Percentiles rank a stretch among this genome's conserved stretches.
Conservation (phyloP, 2,329 filamentous ascomycete species). For the Curvularia hawaiiensis region DNA sequence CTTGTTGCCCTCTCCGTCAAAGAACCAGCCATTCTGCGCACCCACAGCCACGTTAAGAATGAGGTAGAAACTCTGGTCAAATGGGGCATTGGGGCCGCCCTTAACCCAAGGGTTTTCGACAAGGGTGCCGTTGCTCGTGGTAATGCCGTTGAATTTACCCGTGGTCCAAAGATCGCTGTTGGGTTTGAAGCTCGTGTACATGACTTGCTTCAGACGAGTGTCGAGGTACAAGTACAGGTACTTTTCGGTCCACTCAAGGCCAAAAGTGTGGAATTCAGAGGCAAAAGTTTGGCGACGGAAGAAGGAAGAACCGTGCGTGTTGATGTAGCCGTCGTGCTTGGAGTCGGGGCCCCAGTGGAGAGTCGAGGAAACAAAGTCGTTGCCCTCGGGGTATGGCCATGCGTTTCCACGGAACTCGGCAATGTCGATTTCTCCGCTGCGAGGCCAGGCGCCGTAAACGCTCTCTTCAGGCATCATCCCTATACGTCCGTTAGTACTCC, state of each 20-base stretch:
- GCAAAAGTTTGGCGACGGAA: slow-evolving; percentile 73
- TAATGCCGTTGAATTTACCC: slow-evolving; percentile 66
- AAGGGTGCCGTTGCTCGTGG: slow-evolving; percentile 66
- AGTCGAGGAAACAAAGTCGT: slow-evolving; percentile 76
- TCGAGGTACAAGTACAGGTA: slow-evolving; percentile 86
- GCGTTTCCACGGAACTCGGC: slow-evolving; percentile 76
- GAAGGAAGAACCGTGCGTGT: slow-evolving; percentile 26
- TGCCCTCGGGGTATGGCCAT: slow-evolving; percentile 74
- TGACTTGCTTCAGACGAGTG: slow-evolving; percentile 75
- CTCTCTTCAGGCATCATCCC: slow-evolving; percentile 65
- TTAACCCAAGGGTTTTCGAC: slow-evolving; percentile 67
- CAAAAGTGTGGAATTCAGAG: slow-evolving; percentile 72
- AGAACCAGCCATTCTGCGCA: slow-evolving; percentile 80
- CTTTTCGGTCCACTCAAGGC: slow-evolving; percentile 74
- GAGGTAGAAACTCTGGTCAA: slow-evolving; percentile 76
- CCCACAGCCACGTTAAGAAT: slow-evolving; percentile 78
- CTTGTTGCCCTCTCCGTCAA: slow-evolving; percentile 70
- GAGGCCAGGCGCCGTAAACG: slow-evolving; percentile 76
- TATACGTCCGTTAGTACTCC: slow-evolving; percentile 35
- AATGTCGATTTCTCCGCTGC: slow-evolving; percentile 82
- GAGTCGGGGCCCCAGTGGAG: slow-evolving; percentile 71
- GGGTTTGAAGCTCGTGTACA: slow-evolving; percentile 71
- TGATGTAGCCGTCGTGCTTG: slow-evolving; percentile 30
- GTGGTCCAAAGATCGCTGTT: slow-evolving; percentile 65
- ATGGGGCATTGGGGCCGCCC: slow-evolving; percentile 70